These are phyloP conservation scores for Podospora pseudoanserina DNA, from an alignment of 495 filamentous ascomycete species.

Conservation along the genomic window DNA sequence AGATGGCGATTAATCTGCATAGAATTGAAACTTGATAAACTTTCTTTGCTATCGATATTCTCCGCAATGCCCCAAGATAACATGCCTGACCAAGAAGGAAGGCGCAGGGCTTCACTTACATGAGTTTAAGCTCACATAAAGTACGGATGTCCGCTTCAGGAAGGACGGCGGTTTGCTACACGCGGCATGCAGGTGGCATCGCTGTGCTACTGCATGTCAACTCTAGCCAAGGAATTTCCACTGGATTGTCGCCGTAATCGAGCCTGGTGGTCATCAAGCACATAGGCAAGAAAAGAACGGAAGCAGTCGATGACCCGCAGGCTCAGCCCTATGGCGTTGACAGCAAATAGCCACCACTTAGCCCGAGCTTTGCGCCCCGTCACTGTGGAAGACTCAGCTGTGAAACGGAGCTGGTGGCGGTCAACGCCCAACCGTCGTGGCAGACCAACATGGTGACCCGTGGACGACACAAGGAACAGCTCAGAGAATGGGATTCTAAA, in stretches of 20 bases:
- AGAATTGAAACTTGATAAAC: not conserved
- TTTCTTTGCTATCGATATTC: not conserved
- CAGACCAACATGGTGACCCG: not conserved
- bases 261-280: not conserved
- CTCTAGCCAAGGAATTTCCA: not conserved
- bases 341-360: not conserved
- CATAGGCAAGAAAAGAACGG: too few species aligned
- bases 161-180: not conserved
- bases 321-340: constrained; percentile 1
- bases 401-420: not conserved
- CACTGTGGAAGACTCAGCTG: not conserved
- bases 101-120: not conserved
- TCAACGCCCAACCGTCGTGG: constrained; percentile 10
- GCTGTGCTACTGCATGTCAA: not conserved
- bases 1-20: not conserved
- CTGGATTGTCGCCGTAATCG: not conserved
- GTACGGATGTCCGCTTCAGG: not conserved
- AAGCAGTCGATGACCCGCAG: too few species aligned
- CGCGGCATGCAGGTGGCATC: not conserved
- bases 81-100: not conserved
- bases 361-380: not conserved
- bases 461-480: not conserved
- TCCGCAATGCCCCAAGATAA: not conserved
- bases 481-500: not conserved
- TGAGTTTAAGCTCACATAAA: not conserved